phyloP scores from a whole-genome alignment of 2,329 filamentous ascomycete genomes.

The Chaetoscypha palmicola region DNA sequence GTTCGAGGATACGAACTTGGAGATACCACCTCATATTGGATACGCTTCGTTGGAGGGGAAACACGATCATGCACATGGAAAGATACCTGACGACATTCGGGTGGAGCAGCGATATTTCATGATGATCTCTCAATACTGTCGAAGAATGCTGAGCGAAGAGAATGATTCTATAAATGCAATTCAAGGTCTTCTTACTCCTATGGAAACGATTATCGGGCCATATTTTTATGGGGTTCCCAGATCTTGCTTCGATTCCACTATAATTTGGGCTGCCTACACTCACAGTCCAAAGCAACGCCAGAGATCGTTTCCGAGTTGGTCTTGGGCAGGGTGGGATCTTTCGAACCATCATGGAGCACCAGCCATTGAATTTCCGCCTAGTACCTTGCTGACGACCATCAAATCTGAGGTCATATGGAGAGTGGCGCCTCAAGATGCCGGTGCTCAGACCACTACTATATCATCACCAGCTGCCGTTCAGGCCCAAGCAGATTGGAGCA shows the following conservation, averaged over 20 bases:
- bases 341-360: too few species aligned
- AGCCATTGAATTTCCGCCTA: too few species aligned
- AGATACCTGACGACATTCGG: background rate
- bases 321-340: background rate
- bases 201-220: background rate
- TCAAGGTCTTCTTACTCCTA: background rate
- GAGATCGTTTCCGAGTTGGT: background rate
- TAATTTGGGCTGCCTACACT: background rate
- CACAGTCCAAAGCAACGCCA: background rate
- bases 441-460: too few species aligned
- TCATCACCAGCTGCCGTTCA: too few species aligned
- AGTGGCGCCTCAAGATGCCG: too few species aligned
- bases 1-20: background rate
- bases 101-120: background rate
- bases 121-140: background rate
- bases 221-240: background rate
- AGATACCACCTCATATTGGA: background rate
- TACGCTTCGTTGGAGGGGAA: too few species aligned
- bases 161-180: background rate
- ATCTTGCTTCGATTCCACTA: background rate
- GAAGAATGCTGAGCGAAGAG: background rate
- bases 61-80: background rate
- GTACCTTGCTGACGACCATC: too few species aligned
- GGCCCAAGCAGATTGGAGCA: too few species aligned
- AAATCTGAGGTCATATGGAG: too few species aligned